Evolutionary conservation across 495 filamentous ascomycete genomes (phyloP).

Genomic region (Podospora sp.): DNA sequence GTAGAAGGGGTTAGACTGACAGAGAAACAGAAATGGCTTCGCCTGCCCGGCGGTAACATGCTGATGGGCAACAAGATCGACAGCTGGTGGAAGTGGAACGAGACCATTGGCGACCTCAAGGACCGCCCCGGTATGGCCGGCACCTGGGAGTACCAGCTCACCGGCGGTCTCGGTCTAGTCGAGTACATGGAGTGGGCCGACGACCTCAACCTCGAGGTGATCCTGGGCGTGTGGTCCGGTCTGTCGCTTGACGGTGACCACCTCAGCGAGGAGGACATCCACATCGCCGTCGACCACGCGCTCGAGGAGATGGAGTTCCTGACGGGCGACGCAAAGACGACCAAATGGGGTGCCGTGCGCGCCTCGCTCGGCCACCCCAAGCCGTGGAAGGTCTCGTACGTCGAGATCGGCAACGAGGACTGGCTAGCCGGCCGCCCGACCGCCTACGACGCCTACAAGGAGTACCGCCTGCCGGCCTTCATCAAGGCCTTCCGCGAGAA

Average conservation of each 20-base stretch:
- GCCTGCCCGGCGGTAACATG: conserved; percentile 71
- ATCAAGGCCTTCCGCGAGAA: conserved; percentile 57
- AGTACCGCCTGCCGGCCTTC: conserved; percentile 60
- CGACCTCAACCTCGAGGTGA: conserved; percentile 60
- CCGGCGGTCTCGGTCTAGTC: conserved; percentile 62
- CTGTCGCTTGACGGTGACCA: conserved; percentile 60
- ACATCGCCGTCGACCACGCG: conserved; percentile 59
- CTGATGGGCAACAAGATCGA: conserved; percentile 58
- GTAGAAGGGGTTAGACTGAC: neutral
- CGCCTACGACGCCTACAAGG: conserved; percentile 49
- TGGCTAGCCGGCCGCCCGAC: conserved; percentile 48
- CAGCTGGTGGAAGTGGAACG: conserved; percentile 68
- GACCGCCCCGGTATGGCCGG: conserved; percentile 63
- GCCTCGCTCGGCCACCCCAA: conserved; percentile 58
- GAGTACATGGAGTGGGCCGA: conserved; percentile 71
- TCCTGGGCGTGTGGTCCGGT: conserved; percentile 57
- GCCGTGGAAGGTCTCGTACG: conserved; percentile 60
- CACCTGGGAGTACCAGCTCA: conserved; percentile 64
- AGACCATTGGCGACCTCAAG: conserved; percentile 65
- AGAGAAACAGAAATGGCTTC: conserved; percentile 51
- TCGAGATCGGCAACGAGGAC: conserved; percentile 71
- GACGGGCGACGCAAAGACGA: conserved; percentile 55
- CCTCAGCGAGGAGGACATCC: conserved; percentile 43
- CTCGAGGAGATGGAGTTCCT: conserved; percentile 71
- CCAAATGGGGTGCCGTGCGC: conserved; percentile 60